Conservation (phyloP, 306 rosid genomes). For the Quercus ilex region DNA sequence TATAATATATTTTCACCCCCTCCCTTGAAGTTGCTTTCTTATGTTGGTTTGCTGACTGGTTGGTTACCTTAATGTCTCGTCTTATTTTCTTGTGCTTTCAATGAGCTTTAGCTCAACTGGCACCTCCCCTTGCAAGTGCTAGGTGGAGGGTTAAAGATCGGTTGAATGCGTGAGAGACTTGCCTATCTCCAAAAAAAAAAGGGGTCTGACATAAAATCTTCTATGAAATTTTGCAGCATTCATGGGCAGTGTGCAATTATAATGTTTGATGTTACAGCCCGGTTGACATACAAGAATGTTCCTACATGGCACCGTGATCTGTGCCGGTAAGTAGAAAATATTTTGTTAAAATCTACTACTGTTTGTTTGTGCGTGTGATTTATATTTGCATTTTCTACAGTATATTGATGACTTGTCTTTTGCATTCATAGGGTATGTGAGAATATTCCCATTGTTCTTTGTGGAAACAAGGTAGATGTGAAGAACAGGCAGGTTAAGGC, state of each 20-base stretch:
- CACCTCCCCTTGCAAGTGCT: too few species aligned
- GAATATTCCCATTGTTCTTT: conserved; percentile 73
- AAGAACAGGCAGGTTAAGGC: conserved; percentile 80
- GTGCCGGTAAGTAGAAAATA: conserved; percentile 41
- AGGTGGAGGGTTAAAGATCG: too few species aligned
- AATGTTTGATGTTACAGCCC: conserved; percentile 78
- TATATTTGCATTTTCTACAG: background rate
- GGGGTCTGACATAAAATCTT: background rate
- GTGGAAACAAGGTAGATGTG: conserved; percentile 87
- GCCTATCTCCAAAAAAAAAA: too few species aligned
- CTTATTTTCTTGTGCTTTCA: background rate
- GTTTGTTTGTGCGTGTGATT: background rate
- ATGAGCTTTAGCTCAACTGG: too few species aligned
- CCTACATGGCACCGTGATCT: conserved; percentile 85
- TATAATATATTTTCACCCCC: background rate
- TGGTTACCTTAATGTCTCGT: background rate
- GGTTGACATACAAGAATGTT: conserved; percentile 71
- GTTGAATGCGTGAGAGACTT: too few species aligned
- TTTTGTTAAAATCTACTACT: background rate
- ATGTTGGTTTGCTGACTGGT: conserved; percentile 2
- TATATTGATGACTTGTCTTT: background rate
- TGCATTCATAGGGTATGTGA: conserved; percentile 56
- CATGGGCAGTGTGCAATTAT: conserved; percentile 79
- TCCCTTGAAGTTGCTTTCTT: background rate
- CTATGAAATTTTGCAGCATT: conserved; percentile 37